A percentile compares a stretch with the other conserved stretches of the same genome.
Conservation (phyloP, 176 grass and related monocot genomes). For the Oryza coarctata region DNA sequence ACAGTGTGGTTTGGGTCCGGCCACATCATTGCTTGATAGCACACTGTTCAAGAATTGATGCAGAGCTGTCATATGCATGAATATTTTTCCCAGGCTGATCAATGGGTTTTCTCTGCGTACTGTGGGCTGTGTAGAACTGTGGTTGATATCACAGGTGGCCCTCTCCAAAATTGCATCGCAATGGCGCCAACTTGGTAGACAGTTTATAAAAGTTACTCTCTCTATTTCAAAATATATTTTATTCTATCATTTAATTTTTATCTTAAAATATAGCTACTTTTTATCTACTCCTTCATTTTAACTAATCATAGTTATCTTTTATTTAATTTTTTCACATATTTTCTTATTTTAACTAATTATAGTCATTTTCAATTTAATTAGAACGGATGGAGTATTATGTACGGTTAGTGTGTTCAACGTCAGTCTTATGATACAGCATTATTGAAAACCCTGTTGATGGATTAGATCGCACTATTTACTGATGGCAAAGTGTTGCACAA, state of each 20-base stretch:
- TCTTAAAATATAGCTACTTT: too few species aligned
- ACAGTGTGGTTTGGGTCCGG: conserved; percentile 2
- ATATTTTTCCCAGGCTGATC: background rate
- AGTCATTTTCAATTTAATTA: too few species aligned
- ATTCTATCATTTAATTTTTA: too few species aligned
- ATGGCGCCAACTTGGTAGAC: background rate
- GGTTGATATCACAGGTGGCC: background rate
- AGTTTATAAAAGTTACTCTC: background rate
- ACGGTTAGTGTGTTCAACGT: background rate
- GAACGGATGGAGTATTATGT: too few species aligned
- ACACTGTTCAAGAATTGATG: background rate
- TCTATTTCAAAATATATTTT: too few species aligned
- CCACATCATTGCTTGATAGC: conserved; percentile 31
- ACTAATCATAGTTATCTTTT: too few species aligned
- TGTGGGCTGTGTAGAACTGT: conserved; percentile 9
- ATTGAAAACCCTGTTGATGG: background rate
- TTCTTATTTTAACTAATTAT: too few species aligned
- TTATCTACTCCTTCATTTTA: too few species aligned
- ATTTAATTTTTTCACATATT: too few species aligned
- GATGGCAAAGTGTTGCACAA: conserved; percentile 5
- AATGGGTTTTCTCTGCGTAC: background rate
- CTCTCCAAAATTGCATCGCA: background rate
- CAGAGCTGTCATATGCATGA: background rate
- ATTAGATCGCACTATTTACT: background rate
- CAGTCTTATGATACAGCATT: background rate